A percentile compares a stretch with the other conserved stretches of the same genome.
These are phyloP conservation scores for Mortierella antarctica DNA, from an alignment of 192 early-diverging fungal species.

Conservation along the genomic window DNA sequence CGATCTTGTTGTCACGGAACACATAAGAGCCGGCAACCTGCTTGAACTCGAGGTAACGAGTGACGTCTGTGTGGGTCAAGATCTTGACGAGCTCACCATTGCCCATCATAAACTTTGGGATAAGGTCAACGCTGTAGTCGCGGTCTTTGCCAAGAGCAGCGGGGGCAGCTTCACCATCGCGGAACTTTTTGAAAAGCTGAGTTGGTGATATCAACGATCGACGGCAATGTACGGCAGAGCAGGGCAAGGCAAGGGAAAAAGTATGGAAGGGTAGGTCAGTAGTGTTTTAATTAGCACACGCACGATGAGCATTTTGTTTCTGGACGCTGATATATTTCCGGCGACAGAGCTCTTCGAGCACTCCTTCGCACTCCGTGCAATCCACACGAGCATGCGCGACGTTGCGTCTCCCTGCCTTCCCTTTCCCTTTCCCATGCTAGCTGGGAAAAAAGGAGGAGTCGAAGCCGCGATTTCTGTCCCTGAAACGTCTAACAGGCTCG, in stretches of 20 bases:
- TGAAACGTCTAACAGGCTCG: background rate
- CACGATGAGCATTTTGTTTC: no score
- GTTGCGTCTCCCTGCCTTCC: background rate
- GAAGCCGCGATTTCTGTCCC: background rate
- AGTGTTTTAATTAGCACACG: no score
- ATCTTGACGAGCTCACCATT: conserved; percentile 98
- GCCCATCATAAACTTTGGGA: conserved; percentile 99
- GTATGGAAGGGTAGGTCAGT: no score
- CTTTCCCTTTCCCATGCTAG: background rate
- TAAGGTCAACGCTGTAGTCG: conserved; percentile 98
- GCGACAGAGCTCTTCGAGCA: no score
- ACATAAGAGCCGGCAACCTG: conserved; percentile 95
- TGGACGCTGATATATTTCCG: no score
- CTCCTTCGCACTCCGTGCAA: no score
- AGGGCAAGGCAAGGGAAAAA: background rate
- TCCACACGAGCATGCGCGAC: no score
- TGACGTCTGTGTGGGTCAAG: conserved; percentile 97
- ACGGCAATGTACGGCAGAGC: background rate
- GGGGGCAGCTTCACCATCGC: conserved; percentile 62
- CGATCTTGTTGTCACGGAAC: conserved; percentile 88
- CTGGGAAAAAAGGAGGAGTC: background rate
- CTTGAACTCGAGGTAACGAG: conserved; percentile 98
- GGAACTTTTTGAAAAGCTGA: conserved; percentile 80
- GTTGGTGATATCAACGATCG: background rate
- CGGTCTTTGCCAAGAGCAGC: conserved; percentile 74